These are phyloP conservation scores for Saccharomycopsis fibuligera DNA, from an alignment of 805 yeast genomes.

Conservation along the genomic window DNA sequence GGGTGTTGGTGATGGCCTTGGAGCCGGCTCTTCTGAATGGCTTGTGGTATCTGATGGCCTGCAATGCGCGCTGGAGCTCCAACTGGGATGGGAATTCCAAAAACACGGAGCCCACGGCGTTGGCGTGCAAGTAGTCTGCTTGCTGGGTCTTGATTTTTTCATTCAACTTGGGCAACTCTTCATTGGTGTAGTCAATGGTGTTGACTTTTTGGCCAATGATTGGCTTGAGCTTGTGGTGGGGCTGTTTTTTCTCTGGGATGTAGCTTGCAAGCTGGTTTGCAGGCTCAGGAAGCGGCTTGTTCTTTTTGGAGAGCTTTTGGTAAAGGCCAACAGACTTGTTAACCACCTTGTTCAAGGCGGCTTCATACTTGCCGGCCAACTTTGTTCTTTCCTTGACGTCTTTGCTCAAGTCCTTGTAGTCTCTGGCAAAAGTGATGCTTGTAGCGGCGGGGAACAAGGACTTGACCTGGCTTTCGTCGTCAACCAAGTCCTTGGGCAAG, in stretches of 20 bases:
- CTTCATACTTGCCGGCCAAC: constrained; percentile 55
- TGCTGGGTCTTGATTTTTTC: constrained; percentile 57
- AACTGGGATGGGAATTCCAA: constrained; percentile 77
- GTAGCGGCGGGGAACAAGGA: constrained; percentile 58
- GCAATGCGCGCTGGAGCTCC: constrained; percentile 85
- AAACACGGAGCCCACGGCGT: constrained; percentile 63
- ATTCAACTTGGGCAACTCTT: constrained; percentile 63
- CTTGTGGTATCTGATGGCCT: constrained; percentile 58
- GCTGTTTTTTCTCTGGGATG: constrained; percentile 69
- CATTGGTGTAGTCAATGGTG: constrained; percentile 68
- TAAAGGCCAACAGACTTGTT: constrained; percentile 53
- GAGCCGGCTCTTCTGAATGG: constrained; percentile 37
- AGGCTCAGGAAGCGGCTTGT: constrained; percentile 48
- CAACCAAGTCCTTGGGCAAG: constrained; percentile 42
- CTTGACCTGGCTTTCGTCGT: constrained; percentile 45
- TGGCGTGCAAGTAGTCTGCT: constrained; percentile 41
- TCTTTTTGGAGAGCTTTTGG: constrained; percentile 51
- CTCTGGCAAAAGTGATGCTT: constrained; percentile 58
- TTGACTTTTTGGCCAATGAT: constrained; percentile 79
- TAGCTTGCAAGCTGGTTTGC: constrained; percentile 53
- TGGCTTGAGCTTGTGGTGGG: constrained; percentile 68
- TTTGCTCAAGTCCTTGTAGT: constrained; percentile 50
- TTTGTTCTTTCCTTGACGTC: constrained; percentile 58
- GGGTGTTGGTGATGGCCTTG: constrained; percentile 52
- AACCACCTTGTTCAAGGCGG: constrained; percentile 53